Conservation (phyloP, 495 filamentous ascomycete genomes). For the Xylaria flabelliformis region DNA sequence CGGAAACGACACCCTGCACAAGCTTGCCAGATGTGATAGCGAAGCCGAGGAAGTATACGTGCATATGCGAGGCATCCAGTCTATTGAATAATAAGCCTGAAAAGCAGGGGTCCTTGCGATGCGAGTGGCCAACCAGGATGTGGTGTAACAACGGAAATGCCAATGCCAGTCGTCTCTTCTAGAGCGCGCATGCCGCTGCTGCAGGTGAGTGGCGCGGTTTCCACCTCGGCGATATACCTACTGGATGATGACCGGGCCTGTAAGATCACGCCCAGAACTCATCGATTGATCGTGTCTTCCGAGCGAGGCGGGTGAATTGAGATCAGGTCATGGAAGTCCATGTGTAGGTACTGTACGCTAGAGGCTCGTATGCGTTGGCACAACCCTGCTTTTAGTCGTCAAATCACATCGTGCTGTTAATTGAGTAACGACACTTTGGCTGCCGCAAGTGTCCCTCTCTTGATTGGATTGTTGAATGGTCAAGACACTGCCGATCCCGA, state of each 20-base stretch:
- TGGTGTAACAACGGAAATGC: constrained; percentile 6
- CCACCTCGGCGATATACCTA: constrained; percentile 7
- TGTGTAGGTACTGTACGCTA: background rate
- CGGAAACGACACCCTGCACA: constrained; percentile 12
- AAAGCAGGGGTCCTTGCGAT: constrained; percentile 21
- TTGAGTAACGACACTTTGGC: background rate
- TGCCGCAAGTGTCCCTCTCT: constrained; percentile 3
- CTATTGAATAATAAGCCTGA: constrained; percentile 22
- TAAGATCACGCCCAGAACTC: background rate
- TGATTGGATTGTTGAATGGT: background rate
- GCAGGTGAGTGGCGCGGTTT: constrained; percentile 3
- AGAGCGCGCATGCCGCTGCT: constrained; percentile 1
- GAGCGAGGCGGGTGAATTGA: constrained; percentile 5
- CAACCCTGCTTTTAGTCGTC: background rate
- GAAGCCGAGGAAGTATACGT: constrained; percentile 20
- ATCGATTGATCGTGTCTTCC: constrained; percentile 6
- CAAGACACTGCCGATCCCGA: constrained; percentile 3
- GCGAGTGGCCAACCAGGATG: constrained; percentile 18
- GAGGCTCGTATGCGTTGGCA: constrained; percentile 18
- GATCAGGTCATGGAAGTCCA: constrained; percentile 3
- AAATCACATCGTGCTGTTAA: background rate
- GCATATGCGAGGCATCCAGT: constrained; percentile 24
- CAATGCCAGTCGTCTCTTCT: constrained; percentile 24
- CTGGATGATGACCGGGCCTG: background rate
- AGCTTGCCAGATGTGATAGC: constrained; percentile 16